Percentiles rank a stretch among this genome's conserved stretches.
Evolutionary conservation across 345 rosid species (phyloP).

Genomic region (Syzygium aqueum): DNA sequence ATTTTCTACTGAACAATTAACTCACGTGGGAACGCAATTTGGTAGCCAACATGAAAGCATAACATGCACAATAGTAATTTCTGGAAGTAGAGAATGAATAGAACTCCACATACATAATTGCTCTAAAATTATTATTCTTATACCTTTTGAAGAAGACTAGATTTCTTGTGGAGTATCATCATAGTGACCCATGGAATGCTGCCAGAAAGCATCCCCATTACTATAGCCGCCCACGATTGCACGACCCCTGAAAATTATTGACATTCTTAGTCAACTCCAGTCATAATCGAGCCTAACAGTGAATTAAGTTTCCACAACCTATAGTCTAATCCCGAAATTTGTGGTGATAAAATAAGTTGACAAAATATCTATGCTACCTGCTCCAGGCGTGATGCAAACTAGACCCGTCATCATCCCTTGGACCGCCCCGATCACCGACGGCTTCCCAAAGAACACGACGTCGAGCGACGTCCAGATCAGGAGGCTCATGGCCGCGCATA

Average conservation of each 20-base stretch:
- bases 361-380: conserved; percentile 29
- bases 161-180: conserved; percentile 89
- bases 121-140: not conserved
- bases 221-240: conserved; percentile 88
- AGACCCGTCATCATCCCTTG: conserved; percentile 96
- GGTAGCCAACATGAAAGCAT: not conserved
- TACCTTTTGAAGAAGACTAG: conserved; percentile 56
- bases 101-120: not conserved
- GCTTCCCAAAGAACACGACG: conserved; percentile 76
- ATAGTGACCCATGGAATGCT: conserved; percentile 90
- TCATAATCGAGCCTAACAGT: not conserved
- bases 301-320: not conserved
- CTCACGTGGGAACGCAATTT: not conserved
- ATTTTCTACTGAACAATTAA: no score
- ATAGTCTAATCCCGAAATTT: not conserved
- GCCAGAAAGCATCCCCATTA: conserved; percentile 69
- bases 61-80: not conserved
- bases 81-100: not conserved
- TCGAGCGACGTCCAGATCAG: conserved; percentile 88
- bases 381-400: conserved; percentile 86
- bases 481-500: conserved; percentile 85
- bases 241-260: conserved; percentile 47
- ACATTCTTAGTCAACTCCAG: not conserved
- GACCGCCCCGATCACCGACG: conserved; percentile 87
- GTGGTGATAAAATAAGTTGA: not conserved